Evolutionary conservation across 495 filamentous ascomycete genomes (phyloP).

Genomic region (Podospora appendiculata): DNA sequence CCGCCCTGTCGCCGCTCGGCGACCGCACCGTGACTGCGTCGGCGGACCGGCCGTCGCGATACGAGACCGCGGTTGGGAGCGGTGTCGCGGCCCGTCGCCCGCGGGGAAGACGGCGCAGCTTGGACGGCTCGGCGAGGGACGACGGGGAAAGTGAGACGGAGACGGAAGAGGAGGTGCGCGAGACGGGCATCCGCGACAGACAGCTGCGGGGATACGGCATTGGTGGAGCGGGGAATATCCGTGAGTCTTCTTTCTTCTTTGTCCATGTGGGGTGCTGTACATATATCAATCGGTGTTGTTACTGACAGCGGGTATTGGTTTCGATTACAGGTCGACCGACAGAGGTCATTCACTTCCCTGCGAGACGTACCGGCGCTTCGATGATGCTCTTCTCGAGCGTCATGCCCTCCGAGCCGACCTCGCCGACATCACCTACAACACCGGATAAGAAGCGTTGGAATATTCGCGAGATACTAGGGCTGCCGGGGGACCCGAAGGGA

Average conservation of each 20-base stretch:
- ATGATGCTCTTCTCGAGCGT: conserved; percentile 4
- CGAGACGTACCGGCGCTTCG: not conserved
- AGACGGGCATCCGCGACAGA: conserved; percentile 17
- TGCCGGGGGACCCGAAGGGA: conserved; percentile 7
- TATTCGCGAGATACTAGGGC: conserved; percentile 11
- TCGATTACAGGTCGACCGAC: conserved; percentile 13
- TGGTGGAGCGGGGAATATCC: conserved; percentile 32
- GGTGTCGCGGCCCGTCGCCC: not conserved
- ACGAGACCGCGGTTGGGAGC: conserved; percentile 13
- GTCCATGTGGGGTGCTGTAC: not conserved
- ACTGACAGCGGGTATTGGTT: not conserved
- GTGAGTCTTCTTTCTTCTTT: conserved; percentile 13
- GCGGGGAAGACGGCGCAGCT: conserved; percentile 8
- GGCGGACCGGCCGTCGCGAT: not conserved
- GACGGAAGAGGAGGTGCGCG: conserved; percentile 13
- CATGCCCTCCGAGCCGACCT: not conserved
- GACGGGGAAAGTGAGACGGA: conserved; percentile 4
- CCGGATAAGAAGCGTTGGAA: conserved; percentile 11
- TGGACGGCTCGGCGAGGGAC: conserved; percentile 3
- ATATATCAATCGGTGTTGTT: no score
- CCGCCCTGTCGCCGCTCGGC: not conserved
- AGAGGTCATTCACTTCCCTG: conserved; percentile 10
- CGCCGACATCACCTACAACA: not conserved
- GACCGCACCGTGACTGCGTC: not conserved
- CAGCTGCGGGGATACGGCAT: conserved; percentile 33